These are phyloP conservation scores for Aristolochia fimbriata DNA, from an alignment of 164 flowering plant genomes.

Conservation along the genomic window DNA sequence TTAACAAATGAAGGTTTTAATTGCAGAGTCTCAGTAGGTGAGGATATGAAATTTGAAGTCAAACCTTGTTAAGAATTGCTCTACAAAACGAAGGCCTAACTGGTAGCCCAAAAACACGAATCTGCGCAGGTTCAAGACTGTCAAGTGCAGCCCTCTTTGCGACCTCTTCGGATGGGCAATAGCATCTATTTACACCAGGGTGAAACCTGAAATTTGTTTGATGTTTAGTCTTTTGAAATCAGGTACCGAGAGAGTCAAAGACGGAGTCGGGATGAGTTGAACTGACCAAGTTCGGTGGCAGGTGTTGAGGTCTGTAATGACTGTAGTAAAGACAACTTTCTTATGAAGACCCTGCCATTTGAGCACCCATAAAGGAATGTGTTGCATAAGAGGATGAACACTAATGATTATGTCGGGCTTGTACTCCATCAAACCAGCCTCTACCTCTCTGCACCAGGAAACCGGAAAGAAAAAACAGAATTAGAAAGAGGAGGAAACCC, in stretches of 20 bases:
- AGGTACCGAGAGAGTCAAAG: too few species aligned
- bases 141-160: slow-evolving; percentile 75
- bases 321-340: slow-evolving; percentile 85
- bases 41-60: background rate
- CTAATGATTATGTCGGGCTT: slow-evolving; percentile 94
- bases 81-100: slow-evolving; percentile 80
- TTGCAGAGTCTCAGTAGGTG: background rate
- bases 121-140: slow-evolving; percentile 69
- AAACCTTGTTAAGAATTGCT: slow-evolving; percentile 66
- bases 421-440: slow-evolving; percentile 97
- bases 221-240: too few species aligned
- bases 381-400: slow-evolving; percentile 98
- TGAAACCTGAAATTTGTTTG: slow-evolving; percentile 54
- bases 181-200: slow-evolving; percentile 76
- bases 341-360: slow-evolving; percentile 91
- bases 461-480: slow-evolving; percentile 2
- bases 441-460: slow-evolving; percentile 59
- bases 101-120: slow-evolving; percentile 79
- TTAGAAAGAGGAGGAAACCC: too few species aligned
- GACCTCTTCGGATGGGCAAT: slow-evolving; percentile 89
- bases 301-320: slow-evolving; percentile 85
- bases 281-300: slow-evolving; percentile 93
- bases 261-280: background rate
- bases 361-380: slow-evolving; percentile 89
- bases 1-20: background rate